Base-by-base conservation (phyloP, 495 filamentous ascomycete genomes). In the Neohortaea acidophila region DNA sequence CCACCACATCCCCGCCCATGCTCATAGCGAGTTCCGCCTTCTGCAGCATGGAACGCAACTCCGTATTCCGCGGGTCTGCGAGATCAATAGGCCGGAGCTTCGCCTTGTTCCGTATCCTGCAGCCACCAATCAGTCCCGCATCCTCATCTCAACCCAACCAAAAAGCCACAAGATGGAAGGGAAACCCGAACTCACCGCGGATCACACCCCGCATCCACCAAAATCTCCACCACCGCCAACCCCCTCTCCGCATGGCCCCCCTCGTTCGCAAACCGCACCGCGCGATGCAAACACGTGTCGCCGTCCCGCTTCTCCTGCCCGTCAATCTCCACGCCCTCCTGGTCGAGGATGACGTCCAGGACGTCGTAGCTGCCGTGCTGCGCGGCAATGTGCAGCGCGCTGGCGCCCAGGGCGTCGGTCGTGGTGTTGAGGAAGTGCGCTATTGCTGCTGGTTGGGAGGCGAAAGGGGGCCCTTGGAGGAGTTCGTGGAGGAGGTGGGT, bases 271-370 rank as follows among this genome's bases (percentile, higher is more conserved):
- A 75, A 94, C 21, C 80, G 72, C 25, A 97, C 79, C 12, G 84
- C 84, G 51, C 71, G 70, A 66, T 97, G 89, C 24, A 97, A 67
- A 6, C 87, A 86, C 1, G 85, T 94, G 59, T 96, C 85, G 40
- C 73, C 71, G 45, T 96, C 89, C 52, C 73, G 45, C 21, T 76
- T 75, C 55, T 78, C 83, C 38, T 81, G 47, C 4, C 83, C 83
- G 66, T 97, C 89, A 57, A 89, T 92, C 67, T 97, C 89, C 58
- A 97, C 78, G 39, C 73, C 82, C 40, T 85, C 76, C 56, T 93
- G 84, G 66, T 97, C 91, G 42, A 97, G 87, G 33, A 97, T 74
- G 39, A 70, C 45, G 61, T 97, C 89, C 62, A 96, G 81, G 15
- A 83, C 70, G 48, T 94, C 87, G 64, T 91, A 94, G 63, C 82